Evolutionary conservation across 805 yeast species (phyloP).

Genomic region (Citeromyces matritensis): DNA sequence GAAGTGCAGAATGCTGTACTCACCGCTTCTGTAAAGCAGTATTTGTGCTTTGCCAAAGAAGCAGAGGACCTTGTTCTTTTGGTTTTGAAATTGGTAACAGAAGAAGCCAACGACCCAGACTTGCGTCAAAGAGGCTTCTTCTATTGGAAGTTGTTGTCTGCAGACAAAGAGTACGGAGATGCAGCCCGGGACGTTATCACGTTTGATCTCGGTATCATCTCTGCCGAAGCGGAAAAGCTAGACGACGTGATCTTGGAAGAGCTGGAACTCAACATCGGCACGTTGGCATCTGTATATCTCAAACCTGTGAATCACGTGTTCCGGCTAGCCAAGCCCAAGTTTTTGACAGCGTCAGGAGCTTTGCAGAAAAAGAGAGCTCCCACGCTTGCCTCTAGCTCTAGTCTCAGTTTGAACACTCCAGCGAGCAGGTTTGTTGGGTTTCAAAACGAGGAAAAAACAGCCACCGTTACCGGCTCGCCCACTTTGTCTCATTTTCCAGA

Average conservation of each 20-base stretch:
- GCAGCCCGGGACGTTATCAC: conserved; percentile 39
- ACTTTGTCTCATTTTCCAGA: no score
- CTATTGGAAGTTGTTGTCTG: conserved; percentile 70
- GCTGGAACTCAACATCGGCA: conserved; percentile 67
- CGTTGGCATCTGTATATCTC: conserved; percentile 70
- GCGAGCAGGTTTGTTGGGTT: no score
- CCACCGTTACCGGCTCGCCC: no score
- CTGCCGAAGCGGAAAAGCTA: conserved; percentile 50
- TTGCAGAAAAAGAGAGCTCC: conserved; percentile 6
- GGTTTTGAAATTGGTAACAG: conserved; percentile 55
- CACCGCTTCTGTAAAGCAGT: conserved; percentile 62
- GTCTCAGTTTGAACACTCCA: no score
- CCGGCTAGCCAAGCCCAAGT: conserved; percentile 39
- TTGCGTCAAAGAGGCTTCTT: conserved; percentile 72
- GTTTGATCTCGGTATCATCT: conserved; percentile 46
- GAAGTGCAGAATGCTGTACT: conserved; percentile 65
- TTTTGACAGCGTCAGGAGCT: conserved; percentile 34
- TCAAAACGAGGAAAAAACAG: no score
- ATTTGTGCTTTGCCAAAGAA: conserved; percentile 33
- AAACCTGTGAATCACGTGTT: conserved; percentile 77
- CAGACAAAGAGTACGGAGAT: conserved; percentile 21
- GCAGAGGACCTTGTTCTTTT: conserved; percentile 44
- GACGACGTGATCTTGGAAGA: conserved; percentile 67
- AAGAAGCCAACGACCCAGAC: conserved; percentile 70
- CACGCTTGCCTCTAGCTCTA: no score